Evolutionary conservation across 345 rosid genomes (phyloP).

Genomic region (Hevea brasiliensis): DNA sequence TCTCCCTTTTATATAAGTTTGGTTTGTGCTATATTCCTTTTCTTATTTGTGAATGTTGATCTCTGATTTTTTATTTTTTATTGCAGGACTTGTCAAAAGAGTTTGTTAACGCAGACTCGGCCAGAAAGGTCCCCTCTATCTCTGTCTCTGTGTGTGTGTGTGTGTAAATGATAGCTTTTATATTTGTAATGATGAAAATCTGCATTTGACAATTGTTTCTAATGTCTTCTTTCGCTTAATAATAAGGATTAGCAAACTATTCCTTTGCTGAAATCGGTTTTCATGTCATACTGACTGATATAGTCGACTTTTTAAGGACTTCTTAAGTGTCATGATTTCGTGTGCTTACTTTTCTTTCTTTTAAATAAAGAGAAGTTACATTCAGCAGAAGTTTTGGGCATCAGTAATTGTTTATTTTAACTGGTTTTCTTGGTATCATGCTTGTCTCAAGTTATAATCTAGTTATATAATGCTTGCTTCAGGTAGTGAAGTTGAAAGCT

Average conservation of each 20-base stretch:
- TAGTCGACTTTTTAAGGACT: neutral
- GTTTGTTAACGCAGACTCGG: conserved; percentile 53
- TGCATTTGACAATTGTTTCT: too few relatives aligned
- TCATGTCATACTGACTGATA: too few relatives aligned
- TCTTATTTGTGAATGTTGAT: neutral
- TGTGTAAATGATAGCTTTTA: too few relatives aligned
- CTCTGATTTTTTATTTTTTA: neutral
- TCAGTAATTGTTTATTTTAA: neutral
- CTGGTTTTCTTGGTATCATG: too few relatives aligned
- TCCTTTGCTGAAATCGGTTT: too few relatives aligned
- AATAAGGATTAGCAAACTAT: too few relatives aligned
- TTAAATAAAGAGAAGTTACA: neutral
- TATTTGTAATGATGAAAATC: neutral
- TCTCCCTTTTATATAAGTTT: neutral
- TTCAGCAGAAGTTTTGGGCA: neutral
- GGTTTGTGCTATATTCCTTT: too few relatives aligned
- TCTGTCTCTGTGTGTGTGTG: too few relatives aligned
- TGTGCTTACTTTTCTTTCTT: too few relatives aligned
- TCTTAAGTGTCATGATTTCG: neutral
- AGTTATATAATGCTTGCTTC: conserved; percentile 9
- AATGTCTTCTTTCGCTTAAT: too few relatives aligned
- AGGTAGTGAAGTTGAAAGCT: conserved; percentile 84
- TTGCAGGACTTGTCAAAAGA: conserved; percentile 65
- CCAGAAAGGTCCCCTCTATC: conserved; percentile 48
- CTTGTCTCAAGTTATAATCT: too few relatives aligned